Conservation (phyloP, 768 basidiomycete species). For the Russula sp. region DNA sequence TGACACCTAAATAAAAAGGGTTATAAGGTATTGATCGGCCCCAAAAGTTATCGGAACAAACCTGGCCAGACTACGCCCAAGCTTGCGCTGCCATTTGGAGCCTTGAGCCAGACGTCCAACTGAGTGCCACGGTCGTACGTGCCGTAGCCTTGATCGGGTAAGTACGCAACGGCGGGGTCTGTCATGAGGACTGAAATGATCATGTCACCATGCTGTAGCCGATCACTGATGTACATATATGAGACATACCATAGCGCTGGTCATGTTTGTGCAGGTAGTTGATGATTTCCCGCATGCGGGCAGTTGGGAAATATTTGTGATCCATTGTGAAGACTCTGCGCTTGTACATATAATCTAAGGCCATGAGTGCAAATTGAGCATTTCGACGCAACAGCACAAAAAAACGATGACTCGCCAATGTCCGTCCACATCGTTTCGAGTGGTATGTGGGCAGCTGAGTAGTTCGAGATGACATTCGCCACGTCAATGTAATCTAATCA, state of each 20-base stretch:
- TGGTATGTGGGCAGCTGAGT: constrained; percentile 53
- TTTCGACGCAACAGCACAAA: background rate
- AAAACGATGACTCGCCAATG: constrained; percentile 38
- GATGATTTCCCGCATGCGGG: constrained; percentile 59
- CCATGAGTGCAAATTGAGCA: background rate
- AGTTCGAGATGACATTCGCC: constrained; percentile 52
- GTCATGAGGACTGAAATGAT: constrained; percentile 56
- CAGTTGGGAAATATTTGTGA: constrained; percentile 56
- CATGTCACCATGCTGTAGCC: background rate
- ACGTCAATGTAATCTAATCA: constrained; percentile 52
- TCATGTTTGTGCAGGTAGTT: constrained; percentile 50
- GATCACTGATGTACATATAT: background rate
- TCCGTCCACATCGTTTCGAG: constrained; percentile 79
- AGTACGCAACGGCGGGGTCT: constrained; percentile 57
- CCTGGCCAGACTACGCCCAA: constrained; percentile 62
- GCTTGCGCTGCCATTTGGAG: constrained; percentile 48
- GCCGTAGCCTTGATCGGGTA: constrained; percentile 41
- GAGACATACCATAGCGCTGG: constrained; percentile 48
- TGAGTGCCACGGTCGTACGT: constrained; percentile 48
- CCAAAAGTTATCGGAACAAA: constrained; percentile 20
- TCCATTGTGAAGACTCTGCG: constrained; percentile 66
- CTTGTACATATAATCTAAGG: constrained; percentile 57
- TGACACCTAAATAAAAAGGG: constrained; percentile 35
- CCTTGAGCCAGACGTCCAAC: constrained; percentile 54
- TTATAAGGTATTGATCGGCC: background rate